Evolutionary conservation across 2,329 filamentous ascomycete species (phyloP).

Genomic region (Penicillium oxalicum): DNA sequence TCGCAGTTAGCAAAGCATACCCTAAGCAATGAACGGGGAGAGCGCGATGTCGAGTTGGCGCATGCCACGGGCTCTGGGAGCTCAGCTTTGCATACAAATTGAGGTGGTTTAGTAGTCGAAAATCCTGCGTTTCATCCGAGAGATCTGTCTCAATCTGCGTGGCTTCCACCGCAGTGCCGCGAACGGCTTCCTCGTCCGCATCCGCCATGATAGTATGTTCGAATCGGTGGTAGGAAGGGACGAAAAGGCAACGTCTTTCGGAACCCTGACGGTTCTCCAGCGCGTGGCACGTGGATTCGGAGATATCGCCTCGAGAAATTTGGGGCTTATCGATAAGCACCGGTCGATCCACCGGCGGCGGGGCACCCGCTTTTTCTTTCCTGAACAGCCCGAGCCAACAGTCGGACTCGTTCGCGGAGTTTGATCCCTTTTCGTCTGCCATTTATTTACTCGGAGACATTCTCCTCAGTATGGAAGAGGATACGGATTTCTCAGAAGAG

Average conservation of each 20-base stretch:
- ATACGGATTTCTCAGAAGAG: constrained; percentile 17
- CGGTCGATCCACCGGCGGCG: background rate
- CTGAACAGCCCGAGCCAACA: background rate
- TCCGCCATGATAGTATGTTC: constrained; percentile 33
- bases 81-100: constrained; percentile 39
- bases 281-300: background rate
- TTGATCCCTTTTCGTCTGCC: too few species aligned
- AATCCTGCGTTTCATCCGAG: constrained; percentile 81
- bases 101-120: constrained; percentile 62
- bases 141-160: constrained; percentile 53
- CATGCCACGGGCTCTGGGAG: too few species aligned
- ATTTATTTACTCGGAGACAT: too few species aligned
- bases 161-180: constrained; percentile 24
- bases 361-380: background rate
- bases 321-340: constrained; percentile 22
- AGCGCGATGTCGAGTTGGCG: too few species aligned
- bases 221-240: too few species aligned
- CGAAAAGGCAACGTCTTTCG: too few species aligned
- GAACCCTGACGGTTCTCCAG: too few species aligned
- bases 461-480: constrained; percentile 4
- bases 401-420: too few species aligned
- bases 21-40: too few species aligned
- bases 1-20: background rate
- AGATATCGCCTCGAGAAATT: constrained; percentile 9
- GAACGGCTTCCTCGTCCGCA: constrained; percentile 39